Conservation (phyloP, 2,329 filamentous ascomycete genomes). For the Byssoonygena ceratinophila region DNA sequence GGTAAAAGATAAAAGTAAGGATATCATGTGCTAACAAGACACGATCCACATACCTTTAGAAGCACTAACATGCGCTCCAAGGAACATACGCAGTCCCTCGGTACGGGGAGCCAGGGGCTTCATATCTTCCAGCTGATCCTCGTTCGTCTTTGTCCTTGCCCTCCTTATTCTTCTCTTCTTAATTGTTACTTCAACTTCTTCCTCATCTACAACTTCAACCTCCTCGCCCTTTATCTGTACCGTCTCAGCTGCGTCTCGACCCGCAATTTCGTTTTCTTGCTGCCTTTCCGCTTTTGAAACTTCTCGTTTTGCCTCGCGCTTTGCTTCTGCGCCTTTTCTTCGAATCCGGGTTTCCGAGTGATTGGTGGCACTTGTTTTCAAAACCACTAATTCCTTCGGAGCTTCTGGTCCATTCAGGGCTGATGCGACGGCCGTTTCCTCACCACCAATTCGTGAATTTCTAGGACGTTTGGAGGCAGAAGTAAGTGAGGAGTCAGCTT, state of each 20-base stretch:
- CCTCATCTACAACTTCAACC: conserved; percentile 15
- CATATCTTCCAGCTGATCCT: conserved; percentile 7
- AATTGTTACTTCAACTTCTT: conserved; percentile 17
- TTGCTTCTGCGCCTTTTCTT: background rate
- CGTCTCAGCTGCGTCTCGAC: background rate
- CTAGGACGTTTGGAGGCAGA: background rate
- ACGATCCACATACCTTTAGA: conserved; percentile 59
- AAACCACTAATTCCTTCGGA: background rate
- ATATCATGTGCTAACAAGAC: background rate
- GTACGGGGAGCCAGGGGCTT: conserved; percentile 49
- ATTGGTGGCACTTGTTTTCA: background rate
- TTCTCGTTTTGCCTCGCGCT: background rate
- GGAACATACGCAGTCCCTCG: conserved; percentile 62
- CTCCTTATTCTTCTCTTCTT: conserved; percentile 29
- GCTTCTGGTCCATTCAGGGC: background rate
- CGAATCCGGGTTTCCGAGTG: background rate
- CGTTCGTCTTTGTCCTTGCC: conserved; percentile 44
- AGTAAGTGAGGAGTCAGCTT: background rate
- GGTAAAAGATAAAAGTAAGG: too few relatives aligned
- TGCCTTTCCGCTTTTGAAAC: background rate
- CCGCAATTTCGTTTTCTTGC: background rate
- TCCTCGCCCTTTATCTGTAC: conserved; percentile 8
- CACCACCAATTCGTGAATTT: background rate
- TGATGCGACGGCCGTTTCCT: background rate
- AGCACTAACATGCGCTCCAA: conserved; percentile 84